phyloP scores from a whole-genome alignment of 2,329 filamentous ascomycete genomes.

The Phialophora chinensis region DNA sequence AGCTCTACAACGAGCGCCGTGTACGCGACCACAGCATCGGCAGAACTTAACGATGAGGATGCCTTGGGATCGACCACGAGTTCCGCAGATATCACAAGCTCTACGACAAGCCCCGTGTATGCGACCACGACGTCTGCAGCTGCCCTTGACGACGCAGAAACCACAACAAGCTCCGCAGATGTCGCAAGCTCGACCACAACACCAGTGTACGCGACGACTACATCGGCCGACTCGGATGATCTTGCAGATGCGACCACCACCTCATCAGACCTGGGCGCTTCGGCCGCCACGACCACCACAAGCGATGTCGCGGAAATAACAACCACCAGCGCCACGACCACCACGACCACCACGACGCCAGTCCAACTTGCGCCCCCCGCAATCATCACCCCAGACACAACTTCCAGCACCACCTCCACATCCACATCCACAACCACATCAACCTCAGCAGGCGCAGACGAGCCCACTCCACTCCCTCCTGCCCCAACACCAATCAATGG shows the following conservation, averaged over 20 bases:
- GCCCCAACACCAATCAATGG: background rate
- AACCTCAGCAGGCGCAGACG: background rate
- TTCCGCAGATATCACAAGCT: background rate
- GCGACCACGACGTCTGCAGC: background rate
- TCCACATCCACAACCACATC: background rate
- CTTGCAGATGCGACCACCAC: background rate
- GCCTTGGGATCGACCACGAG: background rate
- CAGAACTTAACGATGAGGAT: background rate
- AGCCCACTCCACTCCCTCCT: background rate
- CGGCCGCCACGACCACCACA: background rate
- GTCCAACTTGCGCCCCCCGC: background rate
- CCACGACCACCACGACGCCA: background rate
- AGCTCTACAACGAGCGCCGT: background rate
- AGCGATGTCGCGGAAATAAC: background rate
- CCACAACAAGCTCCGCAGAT: background rate
- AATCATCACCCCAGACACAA: background rate
- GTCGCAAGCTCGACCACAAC: background rate
- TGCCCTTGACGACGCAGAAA: background rate
- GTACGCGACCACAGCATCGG: background rate
- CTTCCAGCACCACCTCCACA: background rate
- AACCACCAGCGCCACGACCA: background rate
- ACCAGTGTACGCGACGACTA: background rate
- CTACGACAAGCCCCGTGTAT: background rate
- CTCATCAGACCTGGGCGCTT: background rate
- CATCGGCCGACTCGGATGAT: background rate